Base-by-base conservation (phyloP, 2,329 filamentous ascomycete genomes). In the Colletotrichum tabaci region DNA sequence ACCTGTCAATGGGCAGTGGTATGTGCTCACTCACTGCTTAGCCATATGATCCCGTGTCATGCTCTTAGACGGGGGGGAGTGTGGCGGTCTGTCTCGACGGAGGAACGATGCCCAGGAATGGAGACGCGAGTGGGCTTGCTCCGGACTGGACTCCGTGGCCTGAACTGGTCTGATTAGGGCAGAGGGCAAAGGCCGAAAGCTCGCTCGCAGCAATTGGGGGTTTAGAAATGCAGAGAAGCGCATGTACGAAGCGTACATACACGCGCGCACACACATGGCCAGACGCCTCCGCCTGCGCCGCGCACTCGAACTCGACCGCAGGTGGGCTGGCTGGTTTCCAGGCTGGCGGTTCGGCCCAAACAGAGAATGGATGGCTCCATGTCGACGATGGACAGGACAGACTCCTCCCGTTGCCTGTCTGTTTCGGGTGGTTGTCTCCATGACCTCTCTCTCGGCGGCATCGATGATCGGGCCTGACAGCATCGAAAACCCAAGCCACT, bases 81-180 rank as follows among this genome's bases (percentile, higher is more conserved):
- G 16, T 38, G n/a, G 12, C 35, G n/a, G 8, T n/a, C 18, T 21
- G 35, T 7, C 35, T 56, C 53, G 13, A 6, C 53, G 18, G 13
- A 38, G 3, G 30, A 55, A 38, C 15, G 18, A 23, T 13, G 30
- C 30, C n/a, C 26, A 38, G n/a, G n/a, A 40, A 56, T 56, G 35
- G 15, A 13, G 30, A 23, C 8, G n/a, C 8, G 58, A 61, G 57
- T 64, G 66, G 55, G 61, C 66, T 50, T 38, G 55, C 66, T 71
- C 80, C 80, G 80, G 80, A 72, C 65, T 60, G 6, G 46, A 64
- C 69, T 72, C 69, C 69, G 65, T 78, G 61, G 62, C 62, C 61
- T 55, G 57, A 73, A 73, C 35, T 55, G 56, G 46, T 60, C 57
- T 38, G 35, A 38, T 38, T 9, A 38, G 35, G 9, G 35, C 9